phyloP scores from a whole-genome alignment of 129 eudicot species.

The Lonicera japonica region DNA sequence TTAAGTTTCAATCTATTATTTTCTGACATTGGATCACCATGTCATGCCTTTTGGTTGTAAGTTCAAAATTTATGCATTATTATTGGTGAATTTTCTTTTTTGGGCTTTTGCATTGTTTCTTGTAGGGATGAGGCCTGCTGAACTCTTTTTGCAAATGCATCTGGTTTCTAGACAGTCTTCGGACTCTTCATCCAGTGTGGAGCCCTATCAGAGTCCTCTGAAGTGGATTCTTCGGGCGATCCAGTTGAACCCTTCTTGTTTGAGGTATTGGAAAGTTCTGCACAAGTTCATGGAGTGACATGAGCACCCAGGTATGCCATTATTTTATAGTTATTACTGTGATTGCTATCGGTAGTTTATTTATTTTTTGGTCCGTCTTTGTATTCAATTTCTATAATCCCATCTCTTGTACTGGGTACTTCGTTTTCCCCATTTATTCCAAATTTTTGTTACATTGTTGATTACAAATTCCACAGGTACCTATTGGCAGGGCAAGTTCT shows the following conservation, averaged over 20 bases:
- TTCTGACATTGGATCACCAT: background rate
- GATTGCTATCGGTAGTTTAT: too few species aligned
- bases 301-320: background rate
- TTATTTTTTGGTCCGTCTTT: background rate
- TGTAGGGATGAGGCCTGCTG: slow-evolving; percentile 74
- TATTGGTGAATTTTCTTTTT: background rate
- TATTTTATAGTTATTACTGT: too few species aligned
- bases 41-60: background rate
- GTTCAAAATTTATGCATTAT: background rate
- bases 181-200: slow-evolving; percentile 18
- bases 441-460: background rate
- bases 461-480: too few species aligned
- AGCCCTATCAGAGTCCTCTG: slow-evolving; percentile 26
- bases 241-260: slow-evolving; percentile 80
- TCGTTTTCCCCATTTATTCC: background rate
- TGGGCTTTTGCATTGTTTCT: background rate
- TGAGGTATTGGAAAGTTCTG: slow-evolving; percentile 81
- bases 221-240: slow-evolving; percentile 75
- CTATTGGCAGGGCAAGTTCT: too few species aligned
- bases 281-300: slow-evolving; percentile 20
- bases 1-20: too few species aligned
- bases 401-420: background rate
- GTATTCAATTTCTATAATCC: too few species aligned
- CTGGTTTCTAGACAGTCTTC: slow-evolving; percentile 39
- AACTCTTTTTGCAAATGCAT: slow-evolving; percentile 81